phyloP scores from a whole-genome alignment of 257 asterid genomes.

The Nicotiana undulata region DNA sequence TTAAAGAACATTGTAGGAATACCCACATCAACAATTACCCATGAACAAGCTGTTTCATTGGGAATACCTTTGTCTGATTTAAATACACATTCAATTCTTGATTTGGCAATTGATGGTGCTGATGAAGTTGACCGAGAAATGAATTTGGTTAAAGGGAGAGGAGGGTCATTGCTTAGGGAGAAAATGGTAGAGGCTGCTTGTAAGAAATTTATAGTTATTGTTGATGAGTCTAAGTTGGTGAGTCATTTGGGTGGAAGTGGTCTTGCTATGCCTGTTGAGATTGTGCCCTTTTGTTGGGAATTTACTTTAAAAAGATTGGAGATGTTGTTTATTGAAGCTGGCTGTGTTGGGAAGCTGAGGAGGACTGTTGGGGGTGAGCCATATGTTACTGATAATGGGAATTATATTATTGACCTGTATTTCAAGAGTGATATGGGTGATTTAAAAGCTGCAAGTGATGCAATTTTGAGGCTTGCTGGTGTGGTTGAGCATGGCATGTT shows the following conservation, averaged over 20 bases:
- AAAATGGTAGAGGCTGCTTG: constrained; percentile 36
- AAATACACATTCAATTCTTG: constrained; percentile 25
- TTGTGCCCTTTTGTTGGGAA: constrained; percentile 35
- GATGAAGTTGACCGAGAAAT: constrained; percentile 40
- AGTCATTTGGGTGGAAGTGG: constrained; percentile 31
- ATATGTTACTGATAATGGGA: constrained; percentile 31
- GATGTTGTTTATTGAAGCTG: constrained; percentile 39
- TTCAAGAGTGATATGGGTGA: constrained; percentile 32
- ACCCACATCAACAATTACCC: constrained; percentile 32
- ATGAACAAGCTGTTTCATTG: constrained; percentile 20
- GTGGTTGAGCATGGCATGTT: constrained; percentile 48
- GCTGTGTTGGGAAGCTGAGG: constrained; percentile 32
- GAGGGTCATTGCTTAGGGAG: constrained; percentile 37
- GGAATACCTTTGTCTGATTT: constrained; percentile 37
- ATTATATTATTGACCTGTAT: constrained; percentile 33
- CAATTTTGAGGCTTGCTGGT: constrained; percentile 44
- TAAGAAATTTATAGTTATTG: constrained; percentile 35
- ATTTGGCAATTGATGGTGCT: constrained; percentile 40
- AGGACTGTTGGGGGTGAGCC: constrained; percentile 9
- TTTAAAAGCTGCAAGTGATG: constrained; percentile 35
- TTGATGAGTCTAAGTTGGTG: constrained; percentile 38
- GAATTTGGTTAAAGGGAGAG: constrained; percentile 43
- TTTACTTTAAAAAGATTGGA: constrained; percentile 27
- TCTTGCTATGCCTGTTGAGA: constrained; percentile 41
- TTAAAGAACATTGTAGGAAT: constrained; percentile 32